Evolutionary conservation across 768 basidiomycete genomes (phyloP).

Genomic region (Auricularia heimuer): DNA sequence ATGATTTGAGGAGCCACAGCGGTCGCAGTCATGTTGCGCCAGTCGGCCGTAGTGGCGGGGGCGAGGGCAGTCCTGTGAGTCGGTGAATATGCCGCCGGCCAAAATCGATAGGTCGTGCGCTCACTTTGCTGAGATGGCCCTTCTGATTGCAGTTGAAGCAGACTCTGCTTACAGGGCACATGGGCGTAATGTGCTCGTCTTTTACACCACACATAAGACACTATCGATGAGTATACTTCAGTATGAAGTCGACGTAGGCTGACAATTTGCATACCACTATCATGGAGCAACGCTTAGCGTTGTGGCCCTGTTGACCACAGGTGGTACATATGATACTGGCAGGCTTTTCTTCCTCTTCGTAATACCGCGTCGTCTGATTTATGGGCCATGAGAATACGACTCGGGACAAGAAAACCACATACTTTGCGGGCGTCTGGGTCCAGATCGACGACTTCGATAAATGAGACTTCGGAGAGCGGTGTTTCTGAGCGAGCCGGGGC

Average conservation of each 20-base stretch:
- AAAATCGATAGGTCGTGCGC: slow-evolving; percentile 11
- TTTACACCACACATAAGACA: slow-evolving; percentile 74
- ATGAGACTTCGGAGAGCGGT: slow-evolving; percentile 6
- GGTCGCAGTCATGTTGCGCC: slow-evolving; percentile 45
- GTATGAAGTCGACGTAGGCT: background rate
- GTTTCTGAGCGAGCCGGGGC: slow-evolving; percentile 19
- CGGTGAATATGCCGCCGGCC: background rate
- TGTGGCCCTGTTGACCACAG: slow-evolving; percentile 69
- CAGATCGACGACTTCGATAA: slow-evolving; percentile 71
- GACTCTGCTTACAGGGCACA: slow-evolving; percentile 71
- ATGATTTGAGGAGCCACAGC: slow-evolving; percentile 59
- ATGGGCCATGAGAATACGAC: no score
- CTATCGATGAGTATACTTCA: slow-evolving; percentile 25
- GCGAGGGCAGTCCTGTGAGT: slow-evolving; percentile 58
- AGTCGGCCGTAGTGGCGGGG: slow-evolving; percentile 24
- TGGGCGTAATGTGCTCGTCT: slow-evolving; percentile 67
- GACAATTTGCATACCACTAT: slow-evolving; percentile 45
- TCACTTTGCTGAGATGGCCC: slow-evolving; percentile 64
- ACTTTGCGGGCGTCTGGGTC: slow-evolving; percentile 47
- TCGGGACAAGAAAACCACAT: slow-evolving; percentile 12
- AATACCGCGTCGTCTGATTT: slow-evolving; percentile 39
- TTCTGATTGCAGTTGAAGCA: slow-evolving; percentile 80
- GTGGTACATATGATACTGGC: slow-evolving; percentile 58
- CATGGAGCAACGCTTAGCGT: slow-evolving; percentile 56
- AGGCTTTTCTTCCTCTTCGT: slow-evolving; percentile 40